These are phyloP conservation scores for Lasiodiplodia sp. DNA, from an alignment of 2,329 filamentous ascomycete species.

Conservation along the genomic window DNA sequence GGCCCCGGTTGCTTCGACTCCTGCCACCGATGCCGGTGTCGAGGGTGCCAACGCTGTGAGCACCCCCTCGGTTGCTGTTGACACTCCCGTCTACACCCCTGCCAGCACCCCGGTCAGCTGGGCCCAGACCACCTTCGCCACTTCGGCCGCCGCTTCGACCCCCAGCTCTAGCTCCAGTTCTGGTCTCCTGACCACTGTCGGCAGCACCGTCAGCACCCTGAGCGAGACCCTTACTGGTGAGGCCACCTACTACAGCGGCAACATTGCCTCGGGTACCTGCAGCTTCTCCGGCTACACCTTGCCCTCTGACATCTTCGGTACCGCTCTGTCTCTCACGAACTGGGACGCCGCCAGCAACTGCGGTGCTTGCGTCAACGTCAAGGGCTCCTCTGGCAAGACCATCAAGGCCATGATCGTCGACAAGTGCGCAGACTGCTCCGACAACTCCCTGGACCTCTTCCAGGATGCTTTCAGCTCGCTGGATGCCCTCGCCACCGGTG, in stretches of 20 bases:
- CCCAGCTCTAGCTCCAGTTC: constrained; percentile 10
- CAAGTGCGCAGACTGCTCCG: constrained; percentile 63
- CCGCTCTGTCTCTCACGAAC: constrained; percentile 65
- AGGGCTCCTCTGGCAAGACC: constrained; percentile 62
- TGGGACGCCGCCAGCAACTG: constrained; percentile 66
- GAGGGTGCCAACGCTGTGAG: background rate
- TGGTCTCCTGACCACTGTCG: constrained; percentile 1
- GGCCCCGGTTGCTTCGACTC: background rate
- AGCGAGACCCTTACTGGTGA: constrained; percentile 35
- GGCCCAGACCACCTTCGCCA: background rate
- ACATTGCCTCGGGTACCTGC: constrained; percentile 66
- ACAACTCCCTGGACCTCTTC: constrained; percentile 65
- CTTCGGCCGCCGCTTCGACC: constrained; percentile 17
- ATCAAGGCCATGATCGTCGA: constrained; percentile 72
- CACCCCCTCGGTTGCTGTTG: background rate
- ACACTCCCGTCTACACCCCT: background rate
- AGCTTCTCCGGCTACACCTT: constrained; percentile 70
- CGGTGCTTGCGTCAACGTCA: constrained; percentile 68
- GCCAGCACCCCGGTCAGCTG: background rate
- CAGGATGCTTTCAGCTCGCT: constrained; percentile 58
- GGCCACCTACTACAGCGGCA: constrained; percentile 49
- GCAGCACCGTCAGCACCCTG: constrained; percentile 3
- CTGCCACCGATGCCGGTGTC: background rate
- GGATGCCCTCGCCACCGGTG: constrained; percentile 53
- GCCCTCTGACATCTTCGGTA: constrained; percentile 65